Conservation (phyloP, 257 asterid genomes). For the Haberlea rhodopensis region DNA sequence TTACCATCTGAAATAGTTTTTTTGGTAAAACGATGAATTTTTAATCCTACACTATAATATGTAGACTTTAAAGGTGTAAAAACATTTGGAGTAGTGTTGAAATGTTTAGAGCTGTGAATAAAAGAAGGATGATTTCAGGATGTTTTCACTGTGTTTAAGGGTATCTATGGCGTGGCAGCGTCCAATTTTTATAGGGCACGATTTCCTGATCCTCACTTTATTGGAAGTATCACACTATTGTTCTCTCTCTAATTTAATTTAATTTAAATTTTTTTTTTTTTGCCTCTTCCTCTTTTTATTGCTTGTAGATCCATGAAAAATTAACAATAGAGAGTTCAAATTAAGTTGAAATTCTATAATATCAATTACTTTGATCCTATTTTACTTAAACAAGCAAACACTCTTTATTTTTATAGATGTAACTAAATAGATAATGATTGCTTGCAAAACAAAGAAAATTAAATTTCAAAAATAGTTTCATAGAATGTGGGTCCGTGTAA, state of each 20-base stretch:
- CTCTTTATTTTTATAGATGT: conserved; percentile 10
- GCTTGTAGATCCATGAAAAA: not conserved
- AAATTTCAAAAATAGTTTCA: too few relatives aligned
- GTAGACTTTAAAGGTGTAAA: too few relatives aligned
- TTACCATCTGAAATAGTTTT: too few relatives aligned
- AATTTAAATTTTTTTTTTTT: too few relatives aligned
- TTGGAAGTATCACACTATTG: conserved; percentile 17
- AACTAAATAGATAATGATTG: conserved; percentile 11
- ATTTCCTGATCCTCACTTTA: conserved; percentile 28
- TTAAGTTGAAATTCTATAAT: too few relatives aligned
- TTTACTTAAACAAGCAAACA: conserved; percentile 9
- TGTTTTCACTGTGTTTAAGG: conserved; percentile 14
- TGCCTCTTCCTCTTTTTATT: conserved; percentile 6
- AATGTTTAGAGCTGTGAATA: not conserved
- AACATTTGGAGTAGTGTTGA: too few relatives aligned
- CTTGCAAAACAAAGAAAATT: too few relatives aligned
- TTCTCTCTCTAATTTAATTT: not conserved
- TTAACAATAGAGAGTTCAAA: conserved; percentile 1
- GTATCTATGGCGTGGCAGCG: not conserved
- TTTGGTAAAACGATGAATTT: too few relatives aligned
- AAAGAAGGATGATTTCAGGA: conserved; percentile 27
- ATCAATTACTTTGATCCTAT: too few relatives aligned
- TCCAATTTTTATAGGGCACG: conserved; percentile 19
- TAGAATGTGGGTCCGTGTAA: too few relatives aligned
- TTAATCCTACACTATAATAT: too few relatives aligned